These are phyloP conservation scores for Chlamydomonas asymmetrica DNA, from an alignment of 139 green algal genomes.

Conservation along the genomic window DNA sequence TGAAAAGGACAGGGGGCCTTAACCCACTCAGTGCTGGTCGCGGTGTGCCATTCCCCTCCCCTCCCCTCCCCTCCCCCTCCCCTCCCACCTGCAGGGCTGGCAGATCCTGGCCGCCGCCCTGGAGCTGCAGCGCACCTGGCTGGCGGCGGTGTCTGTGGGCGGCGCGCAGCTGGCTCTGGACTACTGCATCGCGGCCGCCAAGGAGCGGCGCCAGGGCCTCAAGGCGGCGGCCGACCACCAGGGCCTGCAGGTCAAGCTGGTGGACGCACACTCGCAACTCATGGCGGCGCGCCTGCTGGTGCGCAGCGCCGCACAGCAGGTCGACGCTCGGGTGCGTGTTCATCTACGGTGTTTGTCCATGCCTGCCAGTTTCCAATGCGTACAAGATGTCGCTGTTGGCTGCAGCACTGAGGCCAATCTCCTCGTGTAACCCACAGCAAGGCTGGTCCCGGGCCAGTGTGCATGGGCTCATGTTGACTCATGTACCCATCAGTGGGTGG, in stretches of 20 bases:
- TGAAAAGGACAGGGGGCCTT: no score
- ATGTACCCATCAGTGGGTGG: no score
- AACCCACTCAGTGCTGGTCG: not conserved
- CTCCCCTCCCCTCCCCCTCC: not conserved
- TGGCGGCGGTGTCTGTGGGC: slow-evolving; percentile 1
- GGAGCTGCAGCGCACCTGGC: not conserved
- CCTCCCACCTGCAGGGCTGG: not conserved
- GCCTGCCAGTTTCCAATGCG: no score
- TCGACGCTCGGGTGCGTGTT: not conserved
- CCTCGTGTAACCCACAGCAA: no score
- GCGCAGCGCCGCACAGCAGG: slow-evolving; percentile 6
- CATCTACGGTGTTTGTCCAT: no score
- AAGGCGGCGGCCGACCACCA: not conserved
- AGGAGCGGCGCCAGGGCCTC: not conserved
- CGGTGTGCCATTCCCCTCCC: not conserved
- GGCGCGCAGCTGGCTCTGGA: slow-evolving; percentile 15
- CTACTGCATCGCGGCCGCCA: not conserved
- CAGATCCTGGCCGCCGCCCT: not conserved
- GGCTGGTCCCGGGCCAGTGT: no score
- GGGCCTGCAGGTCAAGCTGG: slow-evolving; percentile 1
- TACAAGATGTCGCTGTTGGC: no score
- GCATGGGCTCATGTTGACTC: no score
- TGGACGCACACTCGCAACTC: slow-evolving; percentile 11
- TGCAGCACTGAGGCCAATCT: no score
- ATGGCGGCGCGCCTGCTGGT: slow-evolving; percentile 8